A percentile compares a stretch with the other conserved stretches of the same genome.
Evolutionary conservation across 176 grass and related monocot genomes (phyloP).

Genomic region (Carex myosuroides): DNA sequence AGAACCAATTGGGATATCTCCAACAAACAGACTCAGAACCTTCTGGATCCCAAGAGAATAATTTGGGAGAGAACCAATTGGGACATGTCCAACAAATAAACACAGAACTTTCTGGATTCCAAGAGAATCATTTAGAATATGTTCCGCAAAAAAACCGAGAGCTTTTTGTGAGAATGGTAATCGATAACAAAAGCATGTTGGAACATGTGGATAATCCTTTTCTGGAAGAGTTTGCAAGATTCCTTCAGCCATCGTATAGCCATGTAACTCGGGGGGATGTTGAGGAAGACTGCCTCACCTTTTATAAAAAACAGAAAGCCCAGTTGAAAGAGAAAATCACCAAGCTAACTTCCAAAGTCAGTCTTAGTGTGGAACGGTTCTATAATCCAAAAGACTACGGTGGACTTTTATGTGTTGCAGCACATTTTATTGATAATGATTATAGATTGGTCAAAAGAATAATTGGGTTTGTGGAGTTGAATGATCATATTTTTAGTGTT

Average conservation of each 20-base stretch:
- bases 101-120: neutral
- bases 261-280: neutral
- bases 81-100: too few species aligned
- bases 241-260: neutral
- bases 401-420: neutral
- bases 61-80: too few species aligned
- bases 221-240: neutral
- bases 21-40: too few species aligned
- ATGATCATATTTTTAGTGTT: too few species aligned
- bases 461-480: neutral
- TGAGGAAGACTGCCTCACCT: neutral
- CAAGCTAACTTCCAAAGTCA: constrained; percentile 7
- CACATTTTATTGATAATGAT: constrained; percentile 10
- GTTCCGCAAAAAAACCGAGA: neutral
- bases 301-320: neutral
- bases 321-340: neutral
- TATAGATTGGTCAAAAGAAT: constrained; percentile 4
- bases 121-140: neutral
- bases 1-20: too few species aligned
- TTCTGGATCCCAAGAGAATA: too few species aligned
- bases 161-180: constrained; percentile 5
- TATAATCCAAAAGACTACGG: neutral
- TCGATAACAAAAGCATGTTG: neutral
- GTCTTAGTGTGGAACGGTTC: neutral
- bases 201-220: constrained; percentile 7